Evolutionary conservation across 2,329 filamentous ascomycete genomes (phyloP).

Genomic region (Pseudogymnoascus sp.): DNA sequence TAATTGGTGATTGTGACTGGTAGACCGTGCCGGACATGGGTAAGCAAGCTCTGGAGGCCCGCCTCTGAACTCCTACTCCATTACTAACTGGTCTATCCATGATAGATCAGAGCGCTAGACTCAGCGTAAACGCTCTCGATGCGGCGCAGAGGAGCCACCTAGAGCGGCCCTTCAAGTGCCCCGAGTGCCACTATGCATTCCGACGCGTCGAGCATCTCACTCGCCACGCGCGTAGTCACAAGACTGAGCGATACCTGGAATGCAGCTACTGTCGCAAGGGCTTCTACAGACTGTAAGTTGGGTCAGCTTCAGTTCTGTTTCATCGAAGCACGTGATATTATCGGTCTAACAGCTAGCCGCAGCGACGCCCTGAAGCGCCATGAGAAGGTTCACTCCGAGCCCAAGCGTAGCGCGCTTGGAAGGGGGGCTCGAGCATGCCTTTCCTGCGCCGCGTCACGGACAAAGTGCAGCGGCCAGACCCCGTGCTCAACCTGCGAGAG

Average conservation of each 20-base stretch:
- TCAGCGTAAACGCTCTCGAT: neutral
- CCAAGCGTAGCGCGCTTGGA: constrained; percentile 18
- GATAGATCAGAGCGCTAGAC: neutral
- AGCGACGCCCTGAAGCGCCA: constrained; percentile 24
- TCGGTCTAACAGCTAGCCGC: neutral
- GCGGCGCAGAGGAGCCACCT: neutral
- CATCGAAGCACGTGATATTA: neutral
- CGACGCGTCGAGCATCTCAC: constrained; percentile 22
- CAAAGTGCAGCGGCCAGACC: constrained; percentile 20
- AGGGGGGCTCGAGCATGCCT: constrained; percentile 21
- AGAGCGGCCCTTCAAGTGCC: constrained; percentile 15
- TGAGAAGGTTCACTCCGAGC: constrained; percentile 21
- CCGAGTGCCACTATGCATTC: constrained; percentile 21
- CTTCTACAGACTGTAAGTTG: constrained; percentile 22
- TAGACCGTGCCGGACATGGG: neutral
- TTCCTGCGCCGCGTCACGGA: constrained; percentile 19
- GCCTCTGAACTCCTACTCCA: neutral
- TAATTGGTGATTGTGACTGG: neutral
- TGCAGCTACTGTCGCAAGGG: constrained; percentile 21
- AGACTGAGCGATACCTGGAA: constrained; percentile 19
- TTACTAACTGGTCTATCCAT: neutral
- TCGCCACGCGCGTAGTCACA: constrained; percentile 21
- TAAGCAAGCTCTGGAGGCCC: neutral
- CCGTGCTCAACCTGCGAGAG: constrained; percentile 20
- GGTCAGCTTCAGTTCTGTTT: neutral